Evolutionary conservation across 345 rosid species (phyloP).

Genomic region (Eucalyptus cloeziana): DNA sequence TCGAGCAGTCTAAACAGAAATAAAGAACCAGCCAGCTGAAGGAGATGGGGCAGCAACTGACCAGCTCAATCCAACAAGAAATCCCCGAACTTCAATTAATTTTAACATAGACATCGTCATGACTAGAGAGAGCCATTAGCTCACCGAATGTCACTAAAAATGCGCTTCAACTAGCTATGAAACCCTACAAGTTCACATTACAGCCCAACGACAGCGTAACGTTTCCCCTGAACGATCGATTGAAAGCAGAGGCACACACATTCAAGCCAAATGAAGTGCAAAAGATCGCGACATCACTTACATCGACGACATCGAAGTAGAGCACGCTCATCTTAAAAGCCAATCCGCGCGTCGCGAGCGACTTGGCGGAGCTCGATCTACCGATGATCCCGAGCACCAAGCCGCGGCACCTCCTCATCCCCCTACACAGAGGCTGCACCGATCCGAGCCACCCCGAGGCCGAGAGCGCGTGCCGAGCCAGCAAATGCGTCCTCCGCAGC

Average conservation of each 20-base stretch:
- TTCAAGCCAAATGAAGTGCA: neutral
- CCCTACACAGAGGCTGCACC: conserved; percentile 85
- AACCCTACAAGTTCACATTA: neutral
- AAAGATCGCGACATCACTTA: conserved; percentile 1
- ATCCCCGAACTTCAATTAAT: neutral
- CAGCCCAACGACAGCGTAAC: neutral
- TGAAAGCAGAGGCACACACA: neutral
- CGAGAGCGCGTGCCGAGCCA: conserved; percentile 76
- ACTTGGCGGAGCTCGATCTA: conserved; percentile 79
- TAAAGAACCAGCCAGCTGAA: neutral
- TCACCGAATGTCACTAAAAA: neutral
- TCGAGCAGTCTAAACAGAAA: neutral
- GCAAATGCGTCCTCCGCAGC: conserved; percentile 85
- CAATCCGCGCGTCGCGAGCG: conserved; percentile 76
- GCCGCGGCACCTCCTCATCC: conserved; percentile 97
- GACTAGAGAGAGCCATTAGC: neutral
- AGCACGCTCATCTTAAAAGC: conserved; percentile 97
- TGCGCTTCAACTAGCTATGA: neutral
- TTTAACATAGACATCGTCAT: neutral
- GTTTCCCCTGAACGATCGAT: neutral
- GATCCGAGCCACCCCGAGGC: conserved; percentile 97
- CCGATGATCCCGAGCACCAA: conserved; percentile 91
- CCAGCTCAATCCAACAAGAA: neutral
- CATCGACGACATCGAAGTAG: conserved; percentile 83
- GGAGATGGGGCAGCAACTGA: neutral